Conservation (phyloP, 495 filamentous ascomycete species). For the Aspergillus bertholletiae region DNA sequence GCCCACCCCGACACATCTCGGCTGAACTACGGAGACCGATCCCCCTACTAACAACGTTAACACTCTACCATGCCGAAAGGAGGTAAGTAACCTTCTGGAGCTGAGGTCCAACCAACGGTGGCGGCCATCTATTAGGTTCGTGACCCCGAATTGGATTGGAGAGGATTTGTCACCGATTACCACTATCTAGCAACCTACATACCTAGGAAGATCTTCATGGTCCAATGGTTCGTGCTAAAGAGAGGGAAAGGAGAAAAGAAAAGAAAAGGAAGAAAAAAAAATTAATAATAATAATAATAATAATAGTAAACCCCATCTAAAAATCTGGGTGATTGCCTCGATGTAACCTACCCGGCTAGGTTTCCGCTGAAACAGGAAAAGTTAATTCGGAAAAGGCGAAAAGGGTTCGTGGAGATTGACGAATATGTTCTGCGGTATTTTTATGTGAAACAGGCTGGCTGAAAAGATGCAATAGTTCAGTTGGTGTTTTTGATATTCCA, state of each 20-base stretch:
- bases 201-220: not conserved
- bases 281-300: not conserved
- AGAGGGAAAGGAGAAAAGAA: too few species aligned
- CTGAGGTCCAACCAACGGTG: not conserved
- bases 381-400: not conserved
- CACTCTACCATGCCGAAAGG: not conserved
- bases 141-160: not conserved
- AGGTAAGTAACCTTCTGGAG: not conserved
- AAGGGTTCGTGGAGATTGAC: not conserved
- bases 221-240: not conserved
- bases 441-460: not conserved
- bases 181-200: not conserved
- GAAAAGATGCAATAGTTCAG: not conserved
- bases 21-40: constrained; percentile 4
- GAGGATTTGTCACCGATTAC: not conserved
- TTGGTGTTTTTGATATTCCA: not conserved
- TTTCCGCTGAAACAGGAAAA: not conserved
- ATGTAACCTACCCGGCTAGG: not conserved
- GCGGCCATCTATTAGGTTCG: not conserved
- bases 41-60: not conserved
- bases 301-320: not conserved
- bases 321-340: not conserved
- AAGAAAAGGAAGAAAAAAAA: too few species aligned
- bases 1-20: not conserved
- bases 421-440: not conserved